phyloP scores from a whole-genome alignment of 176 grass and related monocot species.

The Bothriochloa decipiens region DNA sequence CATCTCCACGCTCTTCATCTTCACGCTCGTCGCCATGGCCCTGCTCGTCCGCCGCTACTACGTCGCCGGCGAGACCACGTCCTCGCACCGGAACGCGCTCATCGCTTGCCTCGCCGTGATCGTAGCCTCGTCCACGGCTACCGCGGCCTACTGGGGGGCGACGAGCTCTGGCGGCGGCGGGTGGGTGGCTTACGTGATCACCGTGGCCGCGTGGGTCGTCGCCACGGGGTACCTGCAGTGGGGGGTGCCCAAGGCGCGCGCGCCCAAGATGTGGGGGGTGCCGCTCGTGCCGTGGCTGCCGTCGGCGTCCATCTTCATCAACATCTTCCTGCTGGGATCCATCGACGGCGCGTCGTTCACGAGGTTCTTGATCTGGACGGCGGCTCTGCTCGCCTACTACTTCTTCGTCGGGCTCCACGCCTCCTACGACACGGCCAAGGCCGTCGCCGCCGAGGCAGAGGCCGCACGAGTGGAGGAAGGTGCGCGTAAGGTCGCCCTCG shows the following conservation, averaged over 20 bases:
- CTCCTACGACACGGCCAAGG: slow-evolving; percentile 75
- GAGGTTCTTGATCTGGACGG: slow-evolving; percentile 76
- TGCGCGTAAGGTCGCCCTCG: slow-evolving; percentile 52
- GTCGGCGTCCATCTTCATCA: slow-evolving; percentile 70
- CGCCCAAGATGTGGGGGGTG: slow-evolving; percentile 57
- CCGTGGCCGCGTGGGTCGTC: background rate
- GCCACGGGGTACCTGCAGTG: background rate
- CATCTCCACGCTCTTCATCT: slow-evolving; percentile 81
- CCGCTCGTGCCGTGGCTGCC: slow-evolving; percentile 77
- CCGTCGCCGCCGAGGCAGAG: slow-evolving; percentile 1
- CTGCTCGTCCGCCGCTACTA: slow-evolving; percentile 65
- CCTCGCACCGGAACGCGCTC: slow-evolving; percentile 33
- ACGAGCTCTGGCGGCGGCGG: background rate
- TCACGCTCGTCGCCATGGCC: slow-evolving; percentile 64
- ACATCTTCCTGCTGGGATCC: slow-evolving; percentile 88
- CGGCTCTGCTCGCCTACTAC: slow-evolving; percentile 73
- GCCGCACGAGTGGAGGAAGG: slow-evolving; percentile 45
- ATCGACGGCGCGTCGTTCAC: slow-evolving; percentile 78
- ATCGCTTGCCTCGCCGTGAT: slow-evolving; percentile 36
- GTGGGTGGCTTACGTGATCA: background rate
- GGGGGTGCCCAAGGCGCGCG: slow-evolving; percentile 32
- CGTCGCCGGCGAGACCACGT: slow-evolving; percentile 47
- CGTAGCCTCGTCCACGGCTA: slow-evolving; percentile 37
- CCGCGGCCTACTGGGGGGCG: slow-evolving; percentile 44
- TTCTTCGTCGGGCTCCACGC: slow-evolving; percentile 83